Percentiles rank a stretch among this genome's conserved stretches.
phyloP scores from a whole-genome alignment of 768 basidiomycete genomes.

The Hericium coralloides region DNA sequence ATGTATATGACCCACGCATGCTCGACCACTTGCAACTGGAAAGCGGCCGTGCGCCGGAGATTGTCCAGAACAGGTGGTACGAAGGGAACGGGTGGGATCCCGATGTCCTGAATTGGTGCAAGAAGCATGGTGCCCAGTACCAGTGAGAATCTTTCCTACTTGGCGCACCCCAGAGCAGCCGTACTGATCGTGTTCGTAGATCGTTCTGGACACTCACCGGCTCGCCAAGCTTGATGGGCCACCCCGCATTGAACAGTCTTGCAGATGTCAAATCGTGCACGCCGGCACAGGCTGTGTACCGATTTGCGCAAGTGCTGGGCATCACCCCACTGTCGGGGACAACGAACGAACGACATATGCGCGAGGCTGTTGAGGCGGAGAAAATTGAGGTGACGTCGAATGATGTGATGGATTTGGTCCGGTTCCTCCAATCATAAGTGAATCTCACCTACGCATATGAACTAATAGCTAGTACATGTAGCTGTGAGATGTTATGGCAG shows the following conservation, averaged over 20 bases:
- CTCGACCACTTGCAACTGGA: slow-evolving; percentile 44
- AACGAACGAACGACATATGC: slow-evolving; percentile 57
- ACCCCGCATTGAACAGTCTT: slow-evolving; percentile 36
- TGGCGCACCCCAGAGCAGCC: neutral
- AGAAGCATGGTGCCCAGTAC: slow-evolving; percentile 53
- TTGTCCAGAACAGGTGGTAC: slow-evolving; percentile 84
- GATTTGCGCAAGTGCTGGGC: slow-evolving; percentile 54
- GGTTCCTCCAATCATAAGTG: slow-evolving; percentile 23
- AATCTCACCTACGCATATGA: too few relatives aligned
- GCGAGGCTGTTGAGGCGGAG: slow-evolving; percentile 46
- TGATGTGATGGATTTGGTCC: slow-evolving; percentile 17
- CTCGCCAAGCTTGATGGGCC: slow-evolving; percentile 52
- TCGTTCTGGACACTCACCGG: slow-evolving; percentile 86
- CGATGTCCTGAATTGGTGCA: slow-evolving; percentile 57
- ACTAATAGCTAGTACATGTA: too few relatives aligned
- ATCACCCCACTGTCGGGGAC: slow-evolving; percentile 75
- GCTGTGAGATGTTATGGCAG: neutral
- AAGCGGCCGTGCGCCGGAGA: slow-evolving; percentile 43
- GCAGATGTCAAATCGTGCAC: slow-evolving; percentile 43
- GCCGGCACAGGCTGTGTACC: slow-evolving; percentile 58
- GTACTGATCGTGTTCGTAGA: slow-evolving; percentile 27
- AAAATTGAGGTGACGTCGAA: slow-evolving; percentile 26
- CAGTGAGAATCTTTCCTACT: slow-evolving; percentile 38
- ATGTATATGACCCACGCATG: slow-evolving; percentile 55
- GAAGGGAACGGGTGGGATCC: slow-evolving; percentile 73